A percentile compares a stretch with the other conserved stretches of the same genome.
Evolutionary conservation across 371 early-diverging fungal species (phyloP).

Genomic region (Enterospora canceri): DNA sequence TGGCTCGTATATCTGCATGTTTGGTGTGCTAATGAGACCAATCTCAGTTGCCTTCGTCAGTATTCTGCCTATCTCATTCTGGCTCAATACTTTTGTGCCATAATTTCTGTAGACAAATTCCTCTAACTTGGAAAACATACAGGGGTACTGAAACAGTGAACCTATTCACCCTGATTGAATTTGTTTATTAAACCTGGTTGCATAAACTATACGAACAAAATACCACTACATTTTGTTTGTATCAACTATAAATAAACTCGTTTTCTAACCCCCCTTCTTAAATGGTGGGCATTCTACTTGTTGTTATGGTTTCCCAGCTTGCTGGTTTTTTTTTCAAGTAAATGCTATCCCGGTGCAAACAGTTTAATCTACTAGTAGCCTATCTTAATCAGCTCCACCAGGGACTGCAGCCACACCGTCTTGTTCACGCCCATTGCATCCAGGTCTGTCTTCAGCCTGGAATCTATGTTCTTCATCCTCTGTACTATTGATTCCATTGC

Average conservation of each 20-base stretch:
- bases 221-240: too few species aligned
- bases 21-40: neutral
- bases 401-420: slow-evolving; percentile 14
- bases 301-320: too few species aligned
- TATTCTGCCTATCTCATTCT: slow-evolving; percentile 9
- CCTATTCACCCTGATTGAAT: too few species aligned
- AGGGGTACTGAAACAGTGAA: too few species aligned
- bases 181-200: too few species aligned
- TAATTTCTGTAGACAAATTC: slow-evolving; percentile 14
- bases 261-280: too few species aligned
- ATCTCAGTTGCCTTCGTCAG: slow-evolving; percentile 5
- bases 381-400: slow-evolving; percentile 16
- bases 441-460: slow-evolving; percentile 1
- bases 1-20: neutral
- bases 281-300: too few species aligned
- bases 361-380: slow-evolving; percentile 20
- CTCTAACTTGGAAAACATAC: slow-evolving; percentile 12
- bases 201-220: too few species aligned
- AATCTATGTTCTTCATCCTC: slow-evolving; percentile 1
- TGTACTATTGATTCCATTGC: neutral
- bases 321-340: too few species aligned
- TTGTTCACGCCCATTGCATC: neutral
- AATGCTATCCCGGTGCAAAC: too few species aligned
- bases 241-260: too few species aligned
- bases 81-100: slow-evolving; percentile 9